phyloP scores from a whole-genome alignment of 2,329 filamentous ascomycete species.

The Bipolaris oryzae region DNA sequence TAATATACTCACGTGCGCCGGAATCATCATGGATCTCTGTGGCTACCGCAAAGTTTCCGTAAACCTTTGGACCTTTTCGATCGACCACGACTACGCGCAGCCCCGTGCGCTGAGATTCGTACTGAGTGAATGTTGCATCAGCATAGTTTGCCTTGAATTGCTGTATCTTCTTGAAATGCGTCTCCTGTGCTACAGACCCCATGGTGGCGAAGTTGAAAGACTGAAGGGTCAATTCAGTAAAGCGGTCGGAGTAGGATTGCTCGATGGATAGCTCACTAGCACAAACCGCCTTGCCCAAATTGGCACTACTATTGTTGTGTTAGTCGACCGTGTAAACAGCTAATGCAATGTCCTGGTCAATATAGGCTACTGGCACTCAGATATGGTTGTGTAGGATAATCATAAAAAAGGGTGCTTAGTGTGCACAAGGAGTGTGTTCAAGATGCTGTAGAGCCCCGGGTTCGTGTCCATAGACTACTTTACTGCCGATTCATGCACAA shows the following conservation, averaged over 20 bases:
- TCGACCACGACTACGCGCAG: constrained; percentile 95
- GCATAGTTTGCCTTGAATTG: constrained; percentile 90
- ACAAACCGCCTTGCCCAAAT: constrained; percentile 35
- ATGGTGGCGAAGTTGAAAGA: constrained; percentile 28
- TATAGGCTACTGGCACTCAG: too few relatives aligned
- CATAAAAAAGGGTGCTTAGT: neutral
- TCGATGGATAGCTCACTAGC: constrained; percentile 5
- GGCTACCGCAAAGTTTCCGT: constrained; percentile 92
- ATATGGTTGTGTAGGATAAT: neutral
- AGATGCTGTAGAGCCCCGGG: neutral
- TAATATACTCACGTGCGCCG: constrained; percentile 65
- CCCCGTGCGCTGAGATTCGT: constrained; percentile 92
- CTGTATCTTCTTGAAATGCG: constrained; percentile 81
- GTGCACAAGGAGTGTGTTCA: neutral
- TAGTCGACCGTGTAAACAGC: constrained; percentile 10
- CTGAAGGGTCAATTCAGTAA: neutral
- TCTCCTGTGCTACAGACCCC: constrained; percentile 46
- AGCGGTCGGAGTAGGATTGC: constrained; percentile 7
- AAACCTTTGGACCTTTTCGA: constrained; percentile 84
- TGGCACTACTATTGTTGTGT: constrained; percentile 42
- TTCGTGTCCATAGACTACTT: neutral
- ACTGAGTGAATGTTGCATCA: constrained; percentile 85
- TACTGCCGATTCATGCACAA: neutral
- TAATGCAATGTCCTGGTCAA: neutral
- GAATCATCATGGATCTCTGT: constrained; percentile 99